Conservation (phyloP, 768 basidiomycete species). For the Suillus paluster region DNA sequence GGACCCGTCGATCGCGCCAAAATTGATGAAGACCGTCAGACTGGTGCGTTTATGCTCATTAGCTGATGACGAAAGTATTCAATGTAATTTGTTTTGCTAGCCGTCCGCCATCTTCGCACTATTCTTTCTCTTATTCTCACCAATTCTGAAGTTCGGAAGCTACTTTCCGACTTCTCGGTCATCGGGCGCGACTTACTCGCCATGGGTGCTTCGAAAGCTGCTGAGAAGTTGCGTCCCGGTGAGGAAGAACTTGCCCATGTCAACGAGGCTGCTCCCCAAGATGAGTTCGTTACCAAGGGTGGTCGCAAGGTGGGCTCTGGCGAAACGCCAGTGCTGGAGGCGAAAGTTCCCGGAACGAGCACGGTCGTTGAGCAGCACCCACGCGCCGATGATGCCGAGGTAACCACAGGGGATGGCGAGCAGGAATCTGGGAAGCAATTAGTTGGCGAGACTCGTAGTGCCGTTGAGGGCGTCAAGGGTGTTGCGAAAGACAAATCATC, state of each 20-base stretch:
- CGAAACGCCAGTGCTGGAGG: slow-evolving; percentile 53
- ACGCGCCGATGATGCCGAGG: slow-evolving; percentile 45
- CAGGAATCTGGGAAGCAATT: slow-evolving; percentile 35
- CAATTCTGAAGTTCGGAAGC: slow-evolving; percentile 92
- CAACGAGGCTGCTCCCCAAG: slow-evolving; percentile 69
- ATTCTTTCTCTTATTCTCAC: slow-evolving; percentile 86
- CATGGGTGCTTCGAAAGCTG: slow-evolving; percentile 70
- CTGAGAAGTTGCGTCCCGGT: slow-evolving; percentile 67
- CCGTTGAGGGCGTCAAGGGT: slow-evolving; percentile 19
- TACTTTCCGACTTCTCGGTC: slow-evolving; percentile 75
- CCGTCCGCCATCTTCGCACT: slow-evolving; percentile 85
- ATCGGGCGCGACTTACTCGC: slow-evolving; percentile 87
- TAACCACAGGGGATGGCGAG: slow-evolving; percentile 38
- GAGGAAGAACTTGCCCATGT: slow-evolving; percentile 64
- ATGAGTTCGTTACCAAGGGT: slow-evolving; percentile 61
- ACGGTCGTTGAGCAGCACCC: slow-evolving; percentile 54
- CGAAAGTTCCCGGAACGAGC: slow-evolving; percentile 50
- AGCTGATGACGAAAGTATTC: background rate
- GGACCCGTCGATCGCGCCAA: slow-evolving; percentile 60
- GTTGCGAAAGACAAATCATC: slow-evolving; percentile 9
- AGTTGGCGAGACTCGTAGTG: slow-evolving; percentile 19
- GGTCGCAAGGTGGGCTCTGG: slow-evolving; percentile 46
- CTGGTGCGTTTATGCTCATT: slow-evolving; percentile 49
- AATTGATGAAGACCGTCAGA: slow-evolving; percentile 57
- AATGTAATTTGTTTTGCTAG: slow-evolving; percentile 43